Base-by-base conservation (phyloP, 495 filamentous ascomycete genomes). In the Penicillium robsamsonii region DNA sequence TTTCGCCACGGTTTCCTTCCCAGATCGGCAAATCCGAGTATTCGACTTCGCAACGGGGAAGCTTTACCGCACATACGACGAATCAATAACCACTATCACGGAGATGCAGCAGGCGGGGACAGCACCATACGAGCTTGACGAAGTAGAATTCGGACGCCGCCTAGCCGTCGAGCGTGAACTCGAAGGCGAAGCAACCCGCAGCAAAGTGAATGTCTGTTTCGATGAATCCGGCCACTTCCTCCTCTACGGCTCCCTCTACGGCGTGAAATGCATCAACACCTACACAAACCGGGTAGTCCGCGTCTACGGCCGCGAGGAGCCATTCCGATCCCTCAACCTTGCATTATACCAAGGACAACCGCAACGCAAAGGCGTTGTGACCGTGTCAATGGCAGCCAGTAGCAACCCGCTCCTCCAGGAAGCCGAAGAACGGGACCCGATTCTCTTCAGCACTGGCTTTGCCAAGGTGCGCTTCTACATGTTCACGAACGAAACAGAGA, bases 161-260 rank as follows among this genome's bases (percentile, higher is more conserved):
- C 74, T 99, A 3, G 93, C 89, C 7, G 82, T 91, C 7, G 94
- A 99, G 69, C 82, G 88, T 40, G 94, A 97, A 53, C 75, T 97
- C 18, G 91, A 95, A 53, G 83, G 75, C 55, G 77, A 84, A 4
- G 69, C 79, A 5, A 73, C 88, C n/a, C 83, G 81, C 29, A 81
- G 84, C 61, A 88, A 87, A 49, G 81, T 87, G 57, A 96, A 95
- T 65, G 83, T 97, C 46, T 84, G 90, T 40, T 99, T 97, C 63
- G 94, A 99, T 68, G 94, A 99, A 68, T 96, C 92, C 2, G 91
- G 93, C 15, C 82, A 97, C 68, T 97, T 97, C 72, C 84, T 99
- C 58, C 75, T 97, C 31, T 99, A 95, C 64, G 95, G 94, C 44
- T 96, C 91, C 11, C 83, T 97, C 29, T 76, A 92, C 41, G 94